Base-by-base conservation (phyloP, 2,329 filamentous ascomycete genomes). In the Paraphaeosphaeria sporulosa region DNA sequence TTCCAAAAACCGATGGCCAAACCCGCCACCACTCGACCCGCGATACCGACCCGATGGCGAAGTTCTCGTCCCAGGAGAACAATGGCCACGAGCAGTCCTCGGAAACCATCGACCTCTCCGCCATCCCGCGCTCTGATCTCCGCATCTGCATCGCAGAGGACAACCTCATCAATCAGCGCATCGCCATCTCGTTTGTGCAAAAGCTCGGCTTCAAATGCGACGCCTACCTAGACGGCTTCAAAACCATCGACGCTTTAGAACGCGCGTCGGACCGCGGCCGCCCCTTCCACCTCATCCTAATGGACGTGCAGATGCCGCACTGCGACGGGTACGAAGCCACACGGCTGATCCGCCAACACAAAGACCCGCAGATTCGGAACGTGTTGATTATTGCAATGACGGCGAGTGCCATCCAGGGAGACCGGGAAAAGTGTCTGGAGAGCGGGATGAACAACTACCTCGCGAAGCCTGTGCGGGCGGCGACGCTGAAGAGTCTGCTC, bases 391-490 rank as follows among this genome's bases (percentile, higher is more conserved):
- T 98, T 69, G 94, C 94, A 57, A 97, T 98, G 94, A 98, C 94
- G 0, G 94, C 94, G 1, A 94, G 90, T 27, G 94, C 94, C 3
- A 98, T 98, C 62, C 91, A 95, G 74, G 94, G 94, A 19, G 94
- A 98, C 74, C 86, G 94, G 50, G 94, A 98, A 76, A 97, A 96
- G 79, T 97, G 94, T 69, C 82, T 97, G n/a, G 92, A 93, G 52
- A 92, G 93, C 1, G 94, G 94, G 0, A 98, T 98, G 94, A 97
- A 97, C 77, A 95, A 97, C 72, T 98, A 97, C 71, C 86, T 97
- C 1, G 93, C 94, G 17, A 98, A 98, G 76, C 94, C 94, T 1
- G 94, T 98, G n/a, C 87, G 93, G 21, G 92, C 91, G 4, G 91
- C 94, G 49, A 89, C 96, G 43, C 82, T 98, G 56, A 95, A 92